Evolutionary conservation across 257 asterid species (phyloP).

Genomic region (Capsicum pubescens): DNA sequence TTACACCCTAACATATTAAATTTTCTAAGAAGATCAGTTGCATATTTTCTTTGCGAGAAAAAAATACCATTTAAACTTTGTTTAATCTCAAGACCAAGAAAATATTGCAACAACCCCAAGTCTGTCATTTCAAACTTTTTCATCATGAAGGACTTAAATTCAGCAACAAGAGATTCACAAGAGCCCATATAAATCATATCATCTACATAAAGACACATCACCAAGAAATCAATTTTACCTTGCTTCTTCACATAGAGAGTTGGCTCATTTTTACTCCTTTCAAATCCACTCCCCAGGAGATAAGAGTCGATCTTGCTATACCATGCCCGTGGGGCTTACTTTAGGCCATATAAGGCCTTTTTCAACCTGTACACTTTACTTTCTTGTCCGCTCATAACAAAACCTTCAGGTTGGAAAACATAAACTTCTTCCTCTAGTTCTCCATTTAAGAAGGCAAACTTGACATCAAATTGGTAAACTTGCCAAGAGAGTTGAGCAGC

Average conservation of each 20-base stretch:
- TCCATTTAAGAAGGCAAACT: neutral
- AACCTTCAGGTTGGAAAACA: neutral
- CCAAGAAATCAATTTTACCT: neutral
- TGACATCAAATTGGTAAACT: conserved; percentile 21
- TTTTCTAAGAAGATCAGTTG: too few relatives aligned
- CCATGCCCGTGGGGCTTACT: neutral
- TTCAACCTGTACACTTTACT: neutral
- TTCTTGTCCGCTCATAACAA: neutral
- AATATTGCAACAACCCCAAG: too few relatives aligned
- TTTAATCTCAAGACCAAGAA: too few relatives aligned
- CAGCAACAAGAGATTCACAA: too few relatives aligned
- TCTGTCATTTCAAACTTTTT: too few relatives aligned
- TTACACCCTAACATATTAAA: neutral
- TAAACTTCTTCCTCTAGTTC: conserved; percentile 9
- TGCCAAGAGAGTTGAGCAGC: neutral
- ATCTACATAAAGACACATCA: neutral
- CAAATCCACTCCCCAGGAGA: neutral
- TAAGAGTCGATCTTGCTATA: neutral
- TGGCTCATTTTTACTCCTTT: conserved; percentile 4
- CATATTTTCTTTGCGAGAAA: too few relatives aligned
- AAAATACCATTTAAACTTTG: too few relatives aligned
- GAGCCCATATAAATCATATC: too few relatives aligned
- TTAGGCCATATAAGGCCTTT: too few relatives aligned
- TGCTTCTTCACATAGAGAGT: neutral
- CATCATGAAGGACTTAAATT: too few relatives aligned